Evolutionary conservation across 805 yeast genomes (phyloP), one percentile per base, ranked within the genome.

Genomic region (Jamesozyma spencerorum): DNA sequence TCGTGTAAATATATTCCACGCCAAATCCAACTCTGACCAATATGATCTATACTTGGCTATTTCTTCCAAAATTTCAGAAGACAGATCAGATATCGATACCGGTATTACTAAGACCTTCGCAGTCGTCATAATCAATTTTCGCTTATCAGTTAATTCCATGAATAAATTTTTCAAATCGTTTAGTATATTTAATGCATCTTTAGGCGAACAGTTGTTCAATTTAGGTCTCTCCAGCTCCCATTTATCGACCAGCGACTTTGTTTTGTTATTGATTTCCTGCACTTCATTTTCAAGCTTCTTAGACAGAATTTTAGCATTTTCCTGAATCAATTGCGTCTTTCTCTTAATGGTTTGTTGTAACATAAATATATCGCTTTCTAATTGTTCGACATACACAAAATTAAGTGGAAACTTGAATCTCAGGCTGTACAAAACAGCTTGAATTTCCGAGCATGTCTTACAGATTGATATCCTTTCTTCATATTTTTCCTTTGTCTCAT

Each of bases 351-450:
- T 54, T 29, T 72, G 65, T 1, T 47, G 39, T 26, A 79, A 51
- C 2, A 75, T 63, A 1, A 62, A 50, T 40, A 68, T 54, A 39
- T 74, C 77, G 38, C 64, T 66, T 12, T 73, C 76, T 0, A 85
- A 42, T 48, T 85, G 94, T 31, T 82, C 92, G 36, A 64, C 64
- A 53, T 65, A 74, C 1, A 79, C 45, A 81, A 87, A 81, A 22
- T 70, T 69, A 0, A 59, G 28, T 0, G 80, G 73, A 37, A 75
- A 69, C 18, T 64, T 65, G 44, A 60, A 71, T 34, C 80, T 60
- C n/a, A 67, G 62, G 22, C 69, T 34, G 4, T 22, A 30, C 17
- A 64, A 34, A 2, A 55, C 18, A 1, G 31, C 34, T 32, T 61
- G 58, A 10, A 71, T 69, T 1, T 47, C 32, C 29, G 57, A 48